phyloP scores from a whole-genome alignment of 1,139 yeast species.

The Sugiyamaella neomexicana region DNA sequence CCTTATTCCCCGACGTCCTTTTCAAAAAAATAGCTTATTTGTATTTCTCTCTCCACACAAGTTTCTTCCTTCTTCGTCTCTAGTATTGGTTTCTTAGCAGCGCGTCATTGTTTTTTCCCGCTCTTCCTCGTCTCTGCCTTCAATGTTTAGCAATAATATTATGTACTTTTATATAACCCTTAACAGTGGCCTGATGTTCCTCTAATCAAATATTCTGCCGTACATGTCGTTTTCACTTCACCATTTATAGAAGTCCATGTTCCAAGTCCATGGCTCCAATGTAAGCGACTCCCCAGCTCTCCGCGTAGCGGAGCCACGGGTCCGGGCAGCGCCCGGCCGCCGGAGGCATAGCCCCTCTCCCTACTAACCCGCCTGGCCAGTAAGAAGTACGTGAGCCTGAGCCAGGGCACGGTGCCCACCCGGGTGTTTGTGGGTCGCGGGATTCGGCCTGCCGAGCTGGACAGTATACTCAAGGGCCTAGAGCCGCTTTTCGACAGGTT shows the following conservation, averaged over 20 bases:
- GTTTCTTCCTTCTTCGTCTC: conserved; percentile 17
- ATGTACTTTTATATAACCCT: conserved; percentile 19
- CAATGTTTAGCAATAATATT: conserved; percentile 12
- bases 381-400: conserved; percentile 14
- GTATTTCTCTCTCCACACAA: conserved; percentile 5
- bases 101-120: background rate
- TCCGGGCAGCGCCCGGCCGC: conserved; percentile 1
- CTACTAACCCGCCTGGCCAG: conserved; percentile 6
- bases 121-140: conserved; percentile 11
- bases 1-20: conserved; percentile 4
- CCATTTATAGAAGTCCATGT: background rate
- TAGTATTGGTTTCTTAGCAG: conserved; percentile 8
- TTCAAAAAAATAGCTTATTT: conserved; percentile 12
- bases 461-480: conserved; percentile 1
- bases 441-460: conserved; percentile 4
- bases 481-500: conserved; percentile 6
- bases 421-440: conserved; percentile 18
- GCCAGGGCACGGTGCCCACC: conserved; percentile 13
- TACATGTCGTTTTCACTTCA: background rate
- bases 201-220: background rate
- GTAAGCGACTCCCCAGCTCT: conserved; percentile 9
- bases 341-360: background rate
- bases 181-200: background rate
- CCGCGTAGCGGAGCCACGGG: conserved; percentile 3
- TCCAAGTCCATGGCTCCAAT: conserved; percentile 22